Evolutionary conservation across 306 rosid genomes (phyloP).

Genomic region (Castanea crenata): DNA sequence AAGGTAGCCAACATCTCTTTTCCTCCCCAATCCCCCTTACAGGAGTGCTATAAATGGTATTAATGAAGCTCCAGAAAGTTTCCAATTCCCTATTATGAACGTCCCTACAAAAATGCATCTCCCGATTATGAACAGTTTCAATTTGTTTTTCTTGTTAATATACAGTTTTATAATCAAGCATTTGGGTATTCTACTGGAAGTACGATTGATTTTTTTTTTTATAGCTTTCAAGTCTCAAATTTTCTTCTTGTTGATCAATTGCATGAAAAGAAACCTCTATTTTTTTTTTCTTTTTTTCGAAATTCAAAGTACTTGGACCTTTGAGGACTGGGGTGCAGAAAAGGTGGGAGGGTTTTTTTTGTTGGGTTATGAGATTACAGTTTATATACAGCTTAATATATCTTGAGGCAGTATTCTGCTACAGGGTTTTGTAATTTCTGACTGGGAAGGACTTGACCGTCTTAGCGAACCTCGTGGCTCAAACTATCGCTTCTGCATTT

Average conservation of each 20-base stretch:
- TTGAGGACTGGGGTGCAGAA: too few relatives aligned
- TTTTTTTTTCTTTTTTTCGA: too few relatives aligned
- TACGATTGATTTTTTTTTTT: background rate
- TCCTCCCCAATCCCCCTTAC: too few relatives aligned
- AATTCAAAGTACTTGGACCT: too few relatives aligned
- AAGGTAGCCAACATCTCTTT: too few relatives aligned
- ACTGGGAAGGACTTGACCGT: slow-evolving; percentile 77
- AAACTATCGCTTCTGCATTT: slow-evolving; percentile 62
- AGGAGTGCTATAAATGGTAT: too few relatives aligned
- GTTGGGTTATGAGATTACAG: slow-evolving; percentile 10
- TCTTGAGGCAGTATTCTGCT: slow-evolving; percentile 19
- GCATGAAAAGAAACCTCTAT: too few relatives aligned
- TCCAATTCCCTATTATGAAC: too few relatives aligned
- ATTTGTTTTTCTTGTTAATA: background rate
- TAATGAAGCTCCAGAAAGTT: too few relatives aligned
- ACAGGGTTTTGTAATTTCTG: slow-evolving; percentile 87
- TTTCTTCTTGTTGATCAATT: background rate
- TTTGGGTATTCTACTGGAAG: background rate
- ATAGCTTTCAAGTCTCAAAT: background rate
- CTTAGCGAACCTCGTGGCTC: slow-evolving; percentile 59
- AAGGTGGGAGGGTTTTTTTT: background rate
- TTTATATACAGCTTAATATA: background rate
- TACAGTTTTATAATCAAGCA: background rate
- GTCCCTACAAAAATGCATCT: too few relatives aligned
- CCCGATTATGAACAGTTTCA: too few relatives aligned